phyloP scores from a whole-genome alignment of 352 stramenopile species.

The Globisporangium paddicum region DNA sequence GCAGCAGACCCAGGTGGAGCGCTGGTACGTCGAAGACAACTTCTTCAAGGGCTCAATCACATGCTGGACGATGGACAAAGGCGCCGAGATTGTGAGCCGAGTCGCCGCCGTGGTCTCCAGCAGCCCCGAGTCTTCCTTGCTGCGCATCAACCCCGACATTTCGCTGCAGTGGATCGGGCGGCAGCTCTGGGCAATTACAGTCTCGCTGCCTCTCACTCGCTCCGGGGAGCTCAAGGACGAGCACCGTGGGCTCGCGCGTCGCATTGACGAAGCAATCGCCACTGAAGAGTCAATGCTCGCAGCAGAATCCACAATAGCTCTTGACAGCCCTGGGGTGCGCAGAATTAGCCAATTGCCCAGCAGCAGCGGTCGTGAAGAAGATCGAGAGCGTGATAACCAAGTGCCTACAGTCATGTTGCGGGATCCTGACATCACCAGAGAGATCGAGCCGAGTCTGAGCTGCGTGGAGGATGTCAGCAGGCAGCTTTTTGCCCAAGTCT shows the following conservation, averaged over 20 bases:
- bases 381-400: constrained; percentile 12
- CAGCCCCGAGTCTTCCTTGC: background rate
- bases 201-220: constrained; percentile 53
- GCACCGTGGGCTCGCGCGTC: constrained; percentile 51
- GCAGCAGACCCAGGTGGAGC: constrained; percentile 46
- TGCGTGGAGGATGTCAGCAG: background rate
- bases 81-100: constrained; percentile 52
- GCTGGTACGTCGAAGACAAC: constrained; percentile 70
- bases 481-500: background rate
- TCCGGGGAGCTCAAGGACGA: constrained; percentile 58
- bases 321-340: background rate
- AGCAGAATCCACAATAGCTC: constrained; percentile 11
- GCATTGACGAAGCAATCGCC: constrained; percentile 61
- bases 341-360: background rate
- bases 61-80: constrained; percentile 71
- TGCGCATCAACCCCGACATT: constrained; percentile 59
- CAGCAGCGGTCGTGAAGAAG: background rate
- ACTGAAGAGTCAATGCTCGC: constrained; percentile 11
- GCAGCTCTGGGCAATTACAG: constrained; percentile 65
- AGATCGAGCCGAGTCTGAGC: background rate
- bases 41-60: constrained; percentile 71
- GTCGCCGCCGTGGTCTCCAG: constrained; percentile 37
- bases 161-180: constrained; percentile 74
- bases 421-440: background rate
- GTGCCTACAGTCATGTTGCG: constrained; percentile 9